phyloP scores from a whole-genome alignment of 2,329 filamentous ascomycete species.

The Alternaria panax region DNA sequence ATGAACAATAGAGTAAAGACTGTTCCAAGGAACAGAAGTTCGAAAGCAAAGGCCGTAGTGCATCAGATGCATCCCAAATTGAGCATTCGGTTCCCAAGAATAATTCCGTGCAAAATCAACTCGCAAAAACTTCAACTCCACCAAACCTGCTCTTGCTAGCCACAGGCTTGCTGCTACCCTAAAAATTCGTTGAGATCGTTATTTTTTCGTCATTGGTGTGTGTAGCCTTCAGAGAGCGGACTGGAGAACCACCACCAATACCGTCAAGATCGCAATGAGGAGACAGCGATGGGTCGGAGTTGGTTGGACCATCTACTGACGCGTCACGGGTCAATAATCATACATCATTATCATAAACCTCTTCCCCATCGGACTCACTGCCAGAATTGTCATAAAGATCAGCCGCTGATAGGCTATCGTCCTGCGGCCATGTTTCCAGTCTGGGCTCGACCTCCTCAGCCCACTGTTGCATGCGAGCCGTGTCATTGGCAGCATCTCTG shows the following conservation, averaged over 20 bases:
- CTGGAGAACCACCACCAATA: not conserved
- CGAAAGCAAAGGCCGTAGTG: conserved; percentile 3
- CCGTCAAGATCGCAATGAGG: not conserved
- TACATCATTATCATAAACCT: conserved; percentile 30
- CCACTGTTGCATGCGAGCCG: conserved; percentile 32
- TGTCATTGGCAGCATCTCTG: conserved; percentile 32
- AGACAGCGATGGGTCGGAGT: not conserved
- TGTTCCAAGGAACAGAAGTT: not conserved
- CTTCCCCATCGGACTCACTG: conserved; percentile 47
- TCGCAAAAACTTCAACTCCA: not conserved
- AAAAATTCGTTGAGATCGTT: not conserved
- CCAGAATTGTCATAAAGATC: conserved; percentile 46
- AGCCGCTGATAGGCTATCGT: conserved; percentile 40
- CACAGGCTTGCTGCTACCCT: not conserved
- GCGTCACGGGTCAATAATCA: conserved; percentile 4
- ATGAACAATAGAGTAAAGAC: conserved; percentile 14
- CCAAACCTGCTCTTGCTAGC: not conserved
- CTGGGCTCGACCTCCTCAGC: conserved; percentile 33
- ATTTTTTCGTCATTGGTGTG: not conserved
- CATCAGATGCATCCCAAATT: not conserved
- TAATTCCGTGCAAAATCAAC: not conserved
- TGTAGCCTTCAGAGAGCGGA: not conserved
- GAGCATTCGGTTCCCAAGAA: not conserved
- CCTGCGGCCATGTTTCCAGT: conserved; percentile 35
- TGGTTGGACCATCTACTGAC: not conserved